Evolutionary conservation across 352 stramenopile genomes (phyloP), one percentile per base, ranked within the genome.

Genomic region (Phytophthora meadii): DNA sequence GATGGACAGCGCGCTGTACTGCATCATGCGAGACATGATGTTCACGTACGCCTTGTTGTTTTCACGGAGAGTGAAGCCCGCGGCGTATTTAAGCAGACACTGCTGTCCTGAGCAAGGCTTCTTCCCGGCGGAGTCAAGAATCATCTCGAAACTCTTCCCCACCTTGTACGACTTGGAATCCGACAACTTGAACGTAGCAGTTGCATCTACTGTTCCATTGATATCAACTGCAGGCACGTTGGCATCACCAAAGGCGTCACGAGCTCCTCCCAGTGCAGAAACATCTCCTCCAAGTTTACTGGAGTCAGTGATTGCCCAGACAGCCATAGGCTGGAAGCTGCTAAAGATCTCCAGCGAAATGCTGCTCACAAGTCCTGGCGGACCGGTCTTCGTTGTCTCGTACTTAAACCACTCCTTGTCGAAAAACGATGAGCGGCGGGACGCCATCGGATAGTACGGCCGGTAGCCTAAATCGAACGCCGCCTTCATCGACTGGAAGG

Each of bases 371-470:
- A 95, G 74, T 1, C 85, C 85, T 0, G 74, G 58, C 3, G 68
- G 59, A 11, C 79, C 76, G 0, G 69, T 76, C 12, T 84, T 62
- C 4, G 49, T 73, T n/a, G 79, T 82, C 49, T 91, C 72, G 58
- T 81, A 97, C 39, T 57, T 32, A 27, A 97, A 84, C 89, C 89
- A 98, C 8, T 88, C 77, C 55, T 71, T 87, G 60, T 97, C 73
- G 73, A 96, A 98, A 66, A 97, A 98, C 1, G 87, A 88, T 17
- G 88, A 96, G n/a, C 85, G 86, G 24, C 88, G 86, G 7, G 77
- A 66, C 25, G 72, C 65, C 62, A 95, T 90, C 3, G 93, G 93
- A 19, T 97, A 93, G 75, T 97, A 98, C 37, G 89, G 84, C 46
- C 74, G 91, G 65, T 92, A 98, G 1, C 80, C 83, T 10, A 67